A percentile compares a stretch with the other conserved stretches of the same genome.
phyloP scores from a whole-genome alignment of 139 green algal genomes.

The Coelastrella sp. region DNA sequence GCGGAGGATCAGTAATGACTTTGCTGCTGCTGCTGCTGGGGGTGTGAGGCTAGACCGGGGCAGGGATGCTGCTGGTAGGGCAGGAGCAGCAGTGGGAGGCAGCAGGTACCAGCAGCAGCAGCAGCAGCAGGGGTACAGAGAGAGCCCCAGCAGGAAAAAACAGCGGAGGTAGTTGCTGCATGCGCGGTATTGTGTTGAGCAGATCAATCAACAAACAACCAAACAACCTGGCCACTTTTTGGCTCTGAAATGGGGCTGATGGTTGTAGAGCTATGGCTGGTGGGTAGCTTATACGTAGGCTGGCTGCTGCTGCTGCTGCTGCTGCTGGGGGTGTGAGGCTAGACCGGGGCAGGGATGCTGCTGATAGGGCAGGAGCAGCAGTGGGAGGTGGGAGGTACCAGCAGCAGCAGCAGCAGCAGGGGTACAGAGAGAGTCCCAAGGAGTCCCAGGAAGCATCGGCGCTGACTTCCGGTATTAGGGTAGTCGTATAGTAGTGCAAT shows the following conservation, averaged over 20 bases:
- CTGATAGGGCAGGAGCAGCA: conserved; percentile 1
- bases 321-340: neutral
- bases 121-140: conserved; percentile 4
- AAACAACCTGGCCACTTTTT: no score
- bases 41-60: neutral
- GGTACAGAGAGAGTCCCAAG: neutral
- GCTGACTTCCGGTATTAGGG: no score
- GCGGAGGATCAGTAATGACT: neutral
- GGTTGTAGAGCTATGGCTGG: no score
- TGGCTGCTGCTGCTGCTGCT: conserved; percentile 2
- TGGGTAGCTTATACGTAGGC: no score
- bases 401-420: conserved; percentile 16
- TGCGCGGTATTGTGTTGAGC: no score
- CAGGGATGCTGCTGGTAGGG: conserved; percentile 26
- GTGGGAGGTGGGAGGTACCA: neutral
- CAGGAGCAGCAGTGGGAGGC: neutral
- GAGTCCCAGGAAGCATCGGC: no score
- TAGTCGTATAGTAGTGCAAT: no score
- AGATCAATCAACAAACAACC: no score
- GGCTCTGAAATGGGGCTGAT: no score
- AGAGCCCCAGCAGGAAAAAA: conserved; percentile 10
- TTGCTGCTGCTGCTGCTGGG: conserved; percentile 2
- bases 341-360: conserved; percentile 7
- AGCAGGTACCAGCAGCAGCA: neutral
- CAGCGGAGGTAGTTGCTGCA: neutral